These are phyloP conservation scores for Peniophora sp. DNA, from an alignment of 1,284 basidiomycete species.

Conservation along the genomic window DNA sequence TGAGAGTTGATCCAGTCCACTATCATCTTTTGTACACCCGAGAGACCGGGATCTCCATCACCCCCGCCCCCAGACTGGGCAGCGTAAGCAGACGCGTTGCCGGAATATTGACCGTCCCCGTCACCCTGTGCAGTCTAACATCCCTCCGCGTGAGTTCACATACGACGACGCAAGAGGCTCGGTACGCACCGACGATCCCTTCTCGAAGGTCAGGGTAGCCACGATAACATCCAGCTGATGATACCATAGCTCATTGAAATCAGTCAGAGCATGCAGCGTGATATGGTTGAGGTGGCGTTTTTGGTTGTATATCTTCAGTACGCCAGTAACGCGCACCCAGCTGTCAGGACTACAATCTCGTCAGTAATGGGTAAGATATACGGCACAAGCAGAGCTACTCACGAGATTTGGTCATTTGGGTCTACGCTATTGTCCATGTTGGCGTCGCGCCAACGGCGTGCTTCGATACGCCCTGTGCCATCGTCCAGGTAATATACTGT, in stretches of 20 bases:
- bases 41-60: slow-evolving; percentile 31
- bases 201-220: slow-evolving; percentile 33
- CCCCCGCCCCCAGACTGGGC: slow-evolving; percentile 16
- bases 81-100: slow-evolving; percentile 23
- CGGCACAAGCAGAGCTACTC: slow-evolving; percentile 6
- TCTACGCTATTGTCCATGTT: slow-evolving; percentile 45
- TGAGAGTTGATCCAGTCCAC: slow-evolving; percentile 35
- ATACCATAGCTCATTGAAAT: slow-evolving; percentile 80
- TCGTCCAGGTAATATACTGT: slow-evolving; percentile 81
- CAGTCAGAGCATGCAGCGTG: slow-evolving; percentile 61
- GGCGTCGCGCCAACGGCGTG: slow-evolving; percentile 83
- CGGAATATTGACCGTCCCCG: background rate
- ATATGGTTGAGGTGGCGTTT: slow-evolving; percentile 79
- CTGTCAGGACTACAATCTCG: slow-evolving; percentile 50
- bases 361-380: slow-evolving; percentile 1
- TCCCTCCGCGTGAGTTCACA: no score
- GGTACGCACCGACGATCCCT: slow-evolving; percentile 26
- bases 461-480: slow-evolving; percentile 84
- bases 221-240: slow-evolving; percentile 59
- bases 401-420: slow-evolving; percentile 43
- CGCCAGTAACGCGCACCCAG: slow-evolving; percentile 86
- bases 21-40: slow-evolving; percentile 39
- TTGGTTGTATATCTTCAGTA: slow-evolving; percentile 79
- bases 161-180: no score
- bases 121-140: slow-evolving; percentile 1